phyloP scores from a whole-genome alignment of 352 stramenopile species.

The Stephanocyclus meneghinianus region DNA sequence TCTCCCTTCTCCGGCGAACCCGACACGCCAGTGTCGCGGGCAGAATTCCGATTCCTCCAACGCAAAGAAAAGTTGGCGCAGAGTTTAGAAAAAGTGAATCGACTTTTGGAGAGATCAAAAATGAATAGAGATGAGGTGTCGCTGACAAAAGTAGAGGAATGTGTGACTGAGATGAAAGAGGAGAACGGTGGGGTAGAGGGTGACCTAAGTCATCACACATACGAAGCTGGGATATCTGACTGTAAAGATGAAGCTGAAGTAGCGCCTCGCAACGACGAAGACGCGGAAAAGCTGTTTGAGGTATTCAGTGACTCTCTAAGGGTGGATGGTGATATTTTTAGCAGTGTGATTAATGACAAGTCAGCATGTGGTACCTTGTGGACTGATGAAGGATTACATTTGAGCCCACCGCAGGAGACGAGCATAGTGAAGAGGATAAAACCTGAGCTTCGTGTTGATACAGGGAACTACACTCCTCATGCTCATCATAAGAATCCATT shows the following conservation, averaged over 20 bases:
- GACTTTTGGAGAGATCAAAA: slow-evolving; percentile 29
- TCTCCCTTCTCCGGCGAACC: slow-evolving; percentile 11
- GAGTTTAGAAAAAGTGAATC: slow-evolving; percentile 37
- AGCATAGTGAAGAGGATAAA: neutral
- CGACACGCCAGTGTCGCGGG: slow-evolving; percentile 28
- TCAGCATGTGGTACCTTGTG: neutral
- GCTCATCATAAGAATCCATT: neutral
- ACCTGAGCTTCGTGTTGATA: slow-evolving; percentile 21
- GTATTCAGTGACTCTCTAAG: neutral
- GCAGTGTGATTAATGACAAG: neutral
- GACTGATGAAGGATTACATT: neutral
- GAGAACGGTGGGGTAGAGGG: neutral
- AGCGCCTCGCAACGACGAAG: neutral
- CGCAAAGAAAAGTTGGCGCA: slow-evolving; percentile 28
- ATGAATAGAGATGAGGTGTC: slow-evolving; percentile 11
- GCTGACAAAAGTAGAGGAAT: neutral
- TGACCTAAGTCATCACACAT: neutral
- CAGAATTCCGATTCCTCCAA: slow-evolving; percentile 32
- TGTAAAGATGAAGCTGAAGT: neutral
- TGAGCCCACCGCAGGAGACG: neutral
- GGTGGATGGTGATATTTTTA: neutral
- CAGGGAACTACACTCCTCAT: slow-evolving; percentile 9
- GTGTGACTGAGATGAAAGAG: slow-evolving; percentile 1
- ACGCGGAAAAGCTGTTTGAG: neutral
- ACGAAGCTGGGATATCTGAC: neutral